phyloP scores from a whole-genome alignment of 1,284 basidiomycete genomes.

The Hypsizygus ulmarius region DNA sequence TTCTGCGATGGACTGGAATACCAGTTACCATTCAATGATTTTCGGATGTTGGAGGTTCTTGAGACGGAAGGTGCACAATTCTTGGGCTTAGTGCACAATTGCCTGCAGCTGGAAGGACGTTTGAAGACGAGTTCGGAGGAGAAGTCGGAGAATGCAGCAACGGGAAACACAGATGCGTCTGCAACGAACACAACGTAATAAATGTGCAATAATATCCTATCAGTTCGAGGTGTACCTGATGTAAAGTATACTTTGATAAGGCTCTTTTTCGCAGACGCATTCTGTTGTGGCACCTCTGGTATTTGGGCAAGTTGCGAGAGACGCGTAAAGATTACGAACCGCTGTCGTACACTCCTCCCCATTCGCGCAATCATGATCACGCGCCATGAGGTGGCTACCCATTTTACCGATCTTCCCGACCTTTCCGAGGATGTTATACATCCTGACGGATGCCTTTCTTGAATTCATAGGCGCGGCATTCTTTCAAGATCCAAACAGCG shows the following conservation, averaged over 20 bases:
- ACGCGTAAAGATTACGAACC: too few species aligned
- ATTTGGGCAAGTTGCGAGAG: too few species aligned
- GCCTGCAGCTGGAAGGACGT: conserved; percentile 22
- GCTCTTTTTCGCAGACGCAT: too few species aligned
- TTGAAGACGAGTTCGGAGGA: conserved; percentile 1
- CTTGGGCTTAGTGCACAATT: conserved; percentile 23
- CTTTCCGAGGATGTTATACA: conserved; percentile 30
- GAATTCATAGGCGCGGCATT: conserved; percentile 58
- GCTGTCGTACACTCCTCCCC: too few species aligned
- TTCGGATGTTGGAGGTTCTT: conserved; percentile 28
- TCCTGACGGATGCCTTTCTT: conserved; percentile 45
- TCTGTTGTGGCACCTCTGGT: too few species aligned
- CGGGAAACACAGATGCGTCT: too few species aligned
- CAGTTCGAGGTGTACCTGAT: too few species aligned
- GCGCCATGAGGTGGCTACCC: too few species aligned
- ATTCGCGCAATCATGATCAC: too few species aligned
- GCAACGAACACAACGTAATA: too few species aligned
- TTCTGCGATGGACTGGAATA: conserved; percentile 35
- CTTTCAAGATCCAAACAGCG: conserved; percentile 59
- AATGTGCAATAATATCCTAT: too few species aligned
- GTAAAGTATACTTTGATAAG: too few species aligned
- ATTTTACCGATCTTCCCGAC: background rate
- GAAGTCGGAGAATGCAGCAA: background rate
- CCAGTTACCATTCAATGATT: conserved; percentile 33
- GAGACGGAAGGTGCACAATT: conserved; percentile 29